These are phyloP conservation scores for Myriosclerotinia curreyana DNA, from an alignment of 2,329 filamentous ascomycete species.

Conservation along the genomic window DNA sequence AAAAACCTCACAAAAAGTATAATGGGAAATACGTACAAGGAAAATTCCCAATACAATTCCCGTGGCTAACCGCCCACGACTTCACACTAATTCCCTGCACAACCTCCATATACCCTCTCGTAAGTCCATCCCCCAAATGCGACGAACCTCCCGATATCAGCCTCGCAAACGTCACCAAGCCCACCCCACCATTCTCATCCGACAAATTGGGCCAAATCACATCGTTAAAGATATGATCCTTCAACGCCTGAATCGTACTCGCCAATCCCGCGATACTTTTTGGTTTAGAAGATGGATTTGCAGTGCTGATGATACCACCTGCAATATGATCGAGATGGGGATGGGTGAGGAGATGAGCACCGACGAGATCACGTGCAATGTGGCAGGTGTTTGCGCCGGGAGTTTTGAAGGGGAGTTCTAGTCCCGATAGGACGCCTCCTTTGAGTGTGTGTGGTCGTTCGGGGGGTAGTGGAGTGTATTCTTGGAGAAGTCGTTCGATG, in stretches of 20 bases:
- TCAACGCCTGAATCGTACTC: constrained; percentile 87
- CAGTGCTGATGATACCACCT: constrained; percentile 74
- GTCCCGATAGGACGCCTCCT: constrained; percentile 74
- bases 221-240: constrained; percentile 95
- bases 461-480: constrained; percentile 43
- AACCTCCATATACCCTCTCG: constrained; percentile 80
- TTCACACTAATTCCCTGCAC: constrained; percentile 88
- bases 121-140: constrained; percentile 75
- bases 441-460: constrained; percentile 54
- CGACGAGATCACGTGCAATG: constrained; percentile 74
- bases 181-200: constrained; percentile 92
- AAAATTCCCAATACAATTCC: constrained; percentile 76
- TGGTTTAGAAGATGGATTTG: constrained; percentile 72
- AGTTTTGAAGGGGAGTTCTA: constrained; percentile 65
- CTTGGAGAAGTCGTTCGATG: constrained; percentile 70
- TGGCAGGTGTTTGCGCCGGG: constrained; percentile 76
- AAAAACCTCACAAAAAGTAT: constrained; percentile 41
- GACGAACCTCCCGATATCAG: constrained; percentile 86
- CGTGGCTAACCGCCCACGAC: constrained; percentile 83
- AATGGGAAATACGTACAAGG: constrained; percentile 48
- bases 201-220: constrained; percentile 96
- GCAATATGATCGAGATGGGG: constrained; percentile 95
- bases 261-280: constrained; percentile 86
- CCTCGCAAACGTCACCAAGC: constrained; percentile 84
- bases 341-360: constrained; percentile 90